Conservation (phyloP, 441 rosid species). For the Dalechampia spathulata region DNA sequence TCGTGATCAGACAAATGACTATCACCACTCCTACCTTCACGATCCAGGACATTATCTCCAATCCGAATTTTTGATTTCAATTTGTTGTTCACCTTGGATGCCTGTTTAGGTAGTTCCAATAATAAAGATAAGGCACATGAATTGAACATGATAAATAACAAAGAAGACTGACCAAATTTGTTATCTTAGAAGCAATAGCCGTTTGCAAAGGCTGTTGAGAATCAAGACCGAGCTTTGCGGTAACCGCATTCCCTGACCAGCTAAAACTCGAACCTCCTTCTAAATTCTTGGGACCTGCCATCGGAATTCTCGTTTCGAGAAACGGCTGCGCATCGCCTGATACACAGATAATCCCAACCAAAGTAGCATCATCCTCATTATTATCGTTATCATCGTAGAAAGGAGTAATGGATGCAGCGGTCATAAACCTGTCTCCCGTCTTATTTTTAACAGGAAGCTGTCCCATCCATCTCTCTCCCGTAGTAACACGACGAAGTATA, state of each 20-base stretch:
- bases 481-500: constrained; percentile 39
- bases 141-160: constrained; percentile 8
- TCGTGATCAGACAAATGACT: constrained; percentile 62
- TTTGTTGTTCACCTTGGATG: constrained; percentile 75
- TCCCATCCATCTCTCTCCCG: constrained; percentile 87
- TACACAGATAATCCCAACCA: constrained; percentile 73
- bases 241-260: constrained; percentile 33
- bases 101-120: constrained; percentile 38
- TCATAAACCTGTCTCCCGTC: constrained; percentile 51
- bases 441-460: constrained; percentile 75
- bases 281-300: constrained; percentile 22
- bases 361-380: constrained; percentile 52
- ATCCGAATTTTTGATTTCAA: constrained; percentile 68
- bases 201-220: constrained; percentile 85
- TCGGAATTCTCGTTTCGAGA: constrained; percentile 29
- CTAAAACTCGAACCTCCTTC: constrained; percentile 47
- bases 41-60: constrained; percentile 40
- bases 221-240: constrained; percentile 85
- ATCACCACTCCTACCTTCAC: constrained; percentile 74
- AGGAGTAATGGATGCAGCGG: constrained; percentile 64
- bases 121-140: constrained; percentile 24
- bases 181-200: constrained; percentile 74
- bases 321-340: constrained; percentile 48
- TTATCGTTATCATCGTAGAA: constrained; percentile 76
- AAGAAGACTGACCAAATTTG: constrained; percentile 66